These are phyloP conservation scores for Metschnikowia hibisci DNA, from an alignment of 805 yeast genomes.

Conservation along the genomic window DNA sequence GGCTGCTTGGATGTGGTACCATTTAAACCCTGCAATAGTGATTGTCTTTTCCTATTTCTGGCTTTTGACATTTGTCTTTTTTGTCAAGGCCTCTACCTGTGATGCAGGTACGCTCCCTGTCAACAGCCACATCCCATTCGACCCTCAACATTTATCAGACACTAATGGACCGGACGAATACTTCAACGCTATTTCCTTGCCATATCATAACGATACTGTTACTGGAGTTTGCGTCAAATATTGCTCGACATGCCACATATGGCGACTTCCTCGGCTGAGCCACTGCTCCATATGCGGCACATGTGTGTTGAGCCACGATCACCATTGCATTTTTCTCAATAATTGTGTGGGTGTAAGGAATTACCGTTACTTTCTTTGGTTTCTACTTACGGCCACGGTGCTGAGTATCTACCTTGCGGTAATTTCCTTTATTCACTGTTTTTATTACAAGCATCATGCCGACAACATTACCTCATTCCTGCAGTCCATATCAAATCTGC, in stretches of 20 bases:
- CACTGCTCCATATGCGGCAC: constrained; percentile 70
- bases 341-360: constrained; percentile 41
- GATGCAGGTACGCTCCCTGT: constrained; percentile 75
- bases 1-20: constrained; percentile 53
- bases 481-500: constrained; percentile 16
- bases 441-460: constrained; percentile 13
- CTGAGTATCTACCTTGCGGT: constrained; percentile 17
- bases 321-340: constrained; percentile 63
- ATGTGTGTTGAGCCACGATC: constrained; percentile 66
- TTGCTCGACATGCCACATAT: constrained; percentile 50
- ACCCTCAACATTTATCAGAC: constrained; percentile 5
- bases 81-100: constrained; percentile 49
- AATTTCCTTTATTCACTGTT: constrained; percentile 15
- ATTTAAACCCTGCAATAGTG: constrained; percentile 52
- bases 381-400: constrained; percentile 22
- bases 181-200: constrained; percentile 22
- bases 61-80: constrained; percentile 45
- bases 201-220: constrained; percentile 17
- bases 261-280: constrained; percentile 68
- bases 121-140: constrained; percentile 52
- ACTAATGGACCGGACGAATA: constrained; percentile 48
- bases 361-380: constrained; percentile 35
- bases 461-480: constrained; percentile 4
- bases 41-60: constrained; percentile 58
- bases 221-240: constrained; percentile 48